These are phyloP conservation scores for Holtermannia corniformis DNA, from an alignment of 768 basidiomycete species.

Conservation along the genomic window DNA sequence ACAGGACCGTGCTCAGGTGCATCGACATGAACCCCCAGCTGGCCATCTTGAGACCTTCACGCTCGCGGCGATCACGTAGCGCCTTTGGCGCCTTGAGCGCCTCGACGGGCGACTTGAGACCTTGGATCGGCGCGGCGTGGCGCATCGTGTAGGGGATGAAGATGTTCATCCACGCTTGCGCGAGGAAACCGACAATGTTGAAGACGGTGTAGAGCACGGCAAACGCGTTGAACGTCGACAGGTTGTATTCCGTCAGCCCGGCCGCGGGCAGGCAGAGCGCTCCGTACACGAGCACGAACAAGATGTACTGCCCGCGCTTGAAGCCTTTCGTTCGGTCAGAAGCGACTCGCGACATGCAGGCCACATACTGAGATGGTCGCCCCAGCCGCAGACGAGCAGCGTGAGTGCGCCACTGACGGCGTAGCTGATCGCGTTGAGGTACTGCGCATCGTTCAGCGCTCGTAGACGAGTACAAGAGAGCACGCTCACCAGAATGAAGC, in stretches of 20 bases:
- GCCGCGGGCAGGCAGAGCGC: slow-evolving; percentile 2
- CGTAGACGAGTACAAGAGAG: not conserved
- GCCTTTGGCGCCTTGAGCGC: not conserved
- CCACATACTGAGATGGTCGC: slow-evolving; percentile 4
- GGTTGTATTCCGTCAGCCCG: slow-evolving; percentile 1
- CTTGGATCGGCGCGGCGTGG: not conserved
- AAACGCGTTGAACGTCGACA: not conserved
- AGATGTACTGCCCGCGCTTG: slow-evolving; percentile 6
- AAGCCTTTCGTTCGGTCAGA: not conserved
- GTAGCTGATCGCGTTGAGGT: slow-evolving; percentile 6
- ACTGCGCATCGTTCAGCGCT: not conserved
- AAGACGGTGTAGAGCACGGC: slow-evolving; percentile 3
- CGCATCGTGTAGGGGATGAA: slow-evolving; percentile 9
- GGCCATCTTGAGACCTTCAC: slow-evolving; percentile 2
- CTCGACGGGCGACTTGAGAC: not conserved
- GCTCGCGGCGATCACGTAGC: slow-evolving; percentile 1
- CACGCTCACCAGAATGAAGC: slow-evolving; percentile 4
- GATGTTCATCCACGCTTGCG: slow-evolving; percentile 6
- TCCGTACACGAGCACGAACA: slow-evolving; percentile 2
- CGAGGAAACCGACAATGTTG: slow-evolving; percentile 7
- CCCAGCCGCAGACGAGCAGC: slow-evolving; percentile 5
- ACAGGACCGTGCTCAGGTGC: slow-evolving; percentile 1
- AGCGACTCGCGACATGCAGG: too few relatives aligned
- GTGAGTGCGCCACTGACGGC: slow-evolving; percentile 7
- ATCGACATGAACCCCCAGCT: not conserved